These are phyloP conservation scores for Aspergillus clavatus DNA, from an alignment of 2,329 filamentous ascomycete genomes.

Conservation along the genomic window DNA sequence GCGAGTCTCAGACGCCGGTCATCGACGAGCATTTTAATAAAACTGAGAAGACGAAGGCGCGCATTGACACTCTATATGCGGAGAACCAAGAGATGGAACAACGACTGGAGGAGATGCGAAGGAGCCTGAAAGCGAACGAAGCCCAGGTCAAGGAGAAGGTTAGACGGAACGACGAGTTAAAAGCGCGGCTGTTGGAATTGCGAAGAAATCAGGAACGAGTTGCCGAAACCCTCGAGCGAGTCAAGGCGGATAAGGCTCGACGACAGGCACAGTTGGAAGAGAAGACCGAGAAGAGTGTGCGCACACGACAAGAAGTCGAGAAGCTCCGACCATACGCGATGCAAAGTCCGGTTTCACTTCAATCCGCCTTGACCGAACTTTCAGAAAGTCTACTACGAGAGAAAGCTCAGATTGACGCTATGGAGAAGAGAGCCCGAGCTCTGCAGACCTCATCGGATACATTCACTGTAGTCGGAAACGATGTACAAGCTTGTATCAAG, in stretches of 20 bases:
- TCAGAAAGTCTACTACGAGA: constrained; percentile 72
- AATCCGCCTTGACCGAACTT: constrained; percentile 75
- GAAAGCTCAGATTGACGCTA: constrained; percentile 76
- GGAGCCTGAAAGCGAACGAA: constrained; percentile 75
- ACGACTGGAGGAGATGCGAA: constrained; percentile 73
- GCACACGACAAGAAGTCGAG: constrained; percentile 74
- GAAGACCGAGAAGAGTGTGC: constrained; percentile 51
- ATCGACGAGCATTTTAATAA: constrained; percentile 95
- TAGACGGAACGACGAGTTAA: constrained; percentile 79
- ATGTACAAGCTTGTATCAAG: constrained; percentile 83
- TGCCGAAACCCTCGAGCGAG: constrained; percentile 73
- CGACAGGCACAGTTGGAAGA: constrained; percentile 59
- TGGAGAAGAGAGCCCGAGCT: constrained; percentile 82
- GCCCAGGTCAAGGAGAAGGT: constrained; percentile 78
- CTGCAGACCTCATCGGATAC: constrained; percentile 89
- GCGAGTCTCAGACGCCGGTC: constrained; percentile 81
- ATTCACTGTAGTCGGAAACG: constrained; percentile 75
- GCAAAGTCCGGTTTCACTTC: constrained; percentile 78
- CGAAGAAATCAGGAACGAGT: constrained; percentile 78
- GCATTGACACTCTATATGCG: constrained; percentile 78
- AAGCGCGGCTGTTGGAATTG: constrained; percentile 73
- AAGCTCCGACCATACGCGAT: constrained; percentile 90
- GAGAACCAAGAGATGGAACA: constrained; percentile 85
- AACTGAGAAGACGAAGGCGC: constrained; percentile 75
- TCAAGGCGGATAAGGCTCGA: constrained; percentile 72